These are phyloP conservation scores for Ceratobasidium sp. DNA, from an alignment of 1,284 basidiomycete species.

Conservation along the genomic window DNA sequence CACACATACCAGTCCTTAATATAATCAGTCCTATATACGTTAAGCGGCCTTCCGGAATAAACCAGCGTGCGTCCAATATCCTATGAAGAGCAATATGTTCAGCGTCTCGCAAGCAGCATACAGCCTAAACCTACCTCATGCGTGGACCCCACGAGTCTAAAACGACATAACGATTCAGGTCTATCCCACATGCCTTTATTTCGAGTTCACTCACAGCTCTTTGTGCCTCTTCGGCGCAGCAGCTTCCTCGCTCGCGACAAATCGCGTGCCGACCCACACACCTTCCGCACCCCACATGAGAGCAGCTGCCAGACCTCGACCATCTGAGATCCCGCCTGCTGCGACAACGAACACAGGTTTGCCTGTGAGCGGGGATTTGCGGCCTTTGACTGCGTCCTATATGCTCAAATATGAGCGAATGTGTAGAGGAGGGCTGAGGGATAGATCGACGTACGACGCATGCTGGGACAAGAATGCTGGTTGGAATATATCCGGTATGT, in stretches of 20 bases:
- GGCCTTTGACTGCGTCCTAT: constrained; percentile 73
- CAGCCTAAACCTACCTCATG: constrained; percentile 55
- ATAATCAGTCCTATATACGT: constrained; percentile 83
- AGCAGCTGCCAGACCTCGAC: constrained; percentile 87
- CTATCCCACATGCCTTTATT: too few species aligned
- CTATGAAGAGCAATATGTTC: neutral
- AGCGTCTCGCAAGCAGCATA: constrained; percentile 63
- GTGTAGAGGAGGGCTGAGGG: neutral
- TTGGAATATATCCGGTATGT: constrained; percentile 65
- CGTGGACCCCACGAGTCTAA: constrained; percentile 64
- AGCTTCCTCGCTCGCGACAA: constrained; percentile 85
- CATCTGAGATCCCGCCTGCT: constrained; percentile 88
- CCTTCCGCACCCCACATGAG: constrained; percentile 85
- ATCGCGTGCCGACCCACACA: constrained; percentile 91
- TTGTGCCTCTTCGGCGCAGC: constrained; percentile 86
- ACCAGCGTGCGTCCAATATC: constrained; percentile 71
- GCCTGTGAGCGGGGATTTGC: constrained; percentile 79
- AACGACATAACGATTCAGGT: too few species aligned
- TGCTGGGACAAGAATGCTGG: constrained; percentile 81
- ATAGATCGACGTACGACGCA: constrained; percentile 61
- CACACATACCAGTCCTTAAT: constrained; percentile 74
- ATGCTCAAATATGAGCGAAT: neutral
- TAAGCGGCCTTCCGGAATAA: constrained; percentile 87
- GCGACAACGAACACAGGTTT: constrained; percentile 83
- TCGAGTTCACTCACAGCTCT: constrained; percentile 60